Percentiles rank a stretch among this genome's conserved stretches.
phyloP scores from a whole-genome alignment of 2,329 filamentous ascomycete species.

The Didymella glomerata region DNA sequence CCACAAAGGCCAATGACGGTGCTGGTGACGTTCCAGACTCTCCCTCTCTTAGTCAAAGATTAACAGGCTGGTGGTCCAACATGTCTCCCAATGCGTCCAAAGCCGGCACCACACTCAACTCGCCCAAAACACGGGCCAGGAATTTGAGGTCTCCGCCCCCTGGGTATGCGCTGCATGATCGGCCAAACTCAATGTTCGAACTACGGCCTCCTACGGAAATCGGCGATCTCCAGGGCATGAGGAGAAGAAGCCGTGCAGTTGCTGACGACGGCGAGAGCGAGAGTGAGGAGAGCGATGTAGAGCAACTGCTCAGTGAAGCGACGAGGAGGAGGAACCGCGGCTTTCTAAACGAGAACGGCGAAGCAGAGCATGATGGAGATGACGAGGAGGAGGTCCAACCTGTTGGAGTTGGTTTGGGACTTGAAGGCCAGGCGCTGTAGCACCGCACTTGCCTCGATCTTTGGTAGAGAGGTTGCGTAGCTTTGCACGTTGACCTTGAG shows the following conservation, averaged over 20 bases:
- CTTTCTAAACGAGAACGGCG: conserved; percentile 22
- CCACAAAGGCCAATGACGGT: conserved; percentile 3
- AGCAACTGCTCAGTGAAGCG: conserved; percentile 11
- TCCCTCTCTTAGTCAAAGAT: conserved; percentile 41
- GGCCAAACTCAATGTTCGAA: conserved; percentile 51
- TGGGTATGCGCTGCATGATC: conserved; percentile 28
- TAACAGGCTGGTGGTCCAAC: conserved; percentile 51
- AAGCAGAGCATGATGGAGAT: conserved; percentile 34
- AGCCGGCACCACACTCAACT: neutral
- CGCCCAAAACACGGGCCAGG: neutral
- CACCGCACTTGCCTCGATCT: neutral
- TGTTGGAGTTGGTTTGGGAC: neutral
- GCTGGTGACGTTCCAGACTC: conserved; percentile 32
- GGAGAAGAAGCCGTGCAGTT: conserved; percentile 58
- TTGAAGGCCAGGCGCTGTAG: neutral
- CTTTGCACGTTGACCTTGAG: no score
- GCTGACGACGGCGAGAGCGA: conserved; percentile 49
- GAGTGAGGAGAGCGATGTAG: neutral
- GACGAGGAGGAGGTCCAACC: conserved; percentile 24
- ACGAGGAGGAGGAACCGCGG: conserved; percentile 19
- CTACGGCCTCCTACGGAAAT: conserved; percentile 40
- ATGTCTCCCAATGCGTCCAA: conserved; percentile 32
- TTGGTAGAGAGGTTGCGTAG: no score
- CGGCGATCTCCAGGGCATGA: conserved; percentile 37
- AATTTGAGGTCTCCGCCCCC: neutral